Evolutionary conservation across 257 asterid species (phyloP).

Genomic region (Ocimum tenuiflorum): DNA sequence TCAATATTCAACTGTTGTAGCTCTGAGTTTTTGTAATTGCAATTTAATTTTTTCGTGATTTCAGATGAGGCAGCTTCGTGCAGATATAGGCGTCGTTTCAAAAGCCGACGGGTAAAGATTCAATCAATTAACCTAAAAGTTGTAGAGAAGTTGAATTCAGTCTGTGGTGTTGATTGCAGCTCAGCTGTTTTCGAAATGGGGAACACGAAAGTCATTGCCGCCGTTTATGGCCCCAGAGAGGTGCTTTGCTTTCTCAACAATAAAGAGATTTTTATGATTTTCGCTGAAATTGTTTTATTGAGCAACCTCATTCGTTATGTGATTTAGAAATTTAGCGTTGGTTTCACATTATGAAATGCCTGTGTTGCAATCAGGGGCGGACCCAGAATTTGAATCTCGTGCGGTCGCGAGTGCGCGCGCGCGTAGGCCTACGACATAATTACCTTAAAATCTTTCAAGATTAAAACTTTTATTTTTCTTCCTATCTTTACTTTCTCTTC

Average conservation of each 20-base stretch:
- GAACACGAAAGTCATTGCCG: slow-evolving; percentile 95
- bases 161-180: slow-evolving; percentile 40
- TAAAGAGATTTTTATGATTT: not conserved
- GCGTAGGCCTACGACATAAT: no score
- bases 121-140: not conserved
- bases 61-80: slow-evolving; percentile 94
- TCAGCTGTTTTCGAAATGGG: slow-evolving; percentile 97
- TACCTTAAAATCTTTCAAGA: no score
- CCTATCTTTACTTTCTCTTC: no score
- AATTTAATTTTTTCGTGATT: not conserved
- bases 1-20: not conserved
- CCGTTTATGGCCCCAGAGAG: slow-evolving; percentile 97
- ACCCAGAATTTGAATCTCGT: no score
- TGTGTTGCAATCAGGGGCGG: not conserved
- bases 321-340: not conserved
- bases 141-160: not conserved
- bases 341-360: not conserved
- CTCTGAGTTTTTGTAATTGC: not conserved
- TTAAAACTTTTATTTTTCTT: no score
- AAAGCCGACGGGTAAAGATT: slow-evolving; percentile 79
- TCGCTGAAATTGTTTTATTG: no score
- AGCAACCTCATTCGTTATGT: not conserved
- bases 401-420: no score
- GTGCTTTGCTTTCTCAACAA: slow-evolving; percentile 26
- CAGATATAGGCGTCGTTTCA: slow-evolving; percentile 76